Evolutionary conservation across 768 basidiomycete species (phyloP).

Genomic region (Tulasnella sp.): DNA sequence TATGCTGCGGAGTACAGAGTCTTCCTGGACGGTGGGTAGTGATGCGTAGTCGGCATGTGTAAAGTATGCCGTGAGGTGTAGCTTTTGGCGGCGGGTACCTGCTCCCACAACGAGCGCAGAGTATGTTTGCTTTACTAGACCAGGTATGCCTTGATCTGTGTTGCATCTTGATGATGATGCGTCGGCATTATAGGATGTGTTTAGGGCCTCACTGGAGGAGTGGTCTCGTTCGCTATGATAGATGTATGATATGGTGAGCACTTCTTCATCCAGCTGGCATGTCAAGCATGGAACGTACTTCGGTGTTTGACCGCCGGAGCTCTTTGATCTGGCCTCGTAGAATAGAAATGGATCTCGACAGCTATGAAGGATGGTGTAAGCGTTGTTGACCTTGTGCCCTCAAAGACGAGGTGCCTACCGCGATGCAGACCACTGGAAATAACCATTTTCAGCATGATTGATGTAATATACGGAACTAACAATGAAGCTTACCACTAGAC

Average conservation of each 20-base stretch:
- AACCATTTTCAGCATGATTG: not conserved
- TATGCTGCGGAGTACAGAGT: slow-evolving; percentile 33
- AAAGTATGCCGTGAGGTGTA: slow-evolving; percentile 52
- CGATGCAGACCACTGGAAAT: slow-evolving; percentile 43
- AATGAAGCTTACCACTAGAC: slow-evolving; percentile 31
- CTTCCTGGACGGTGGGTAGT: slow-evolving; percentile 37
- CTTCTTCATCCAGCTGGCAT: slow-evolving; percentile 1
- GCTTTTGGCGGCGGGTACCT: slow-evolving; percentile 32
- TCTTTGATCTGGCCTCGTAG: slow-evolving; percentile 36
- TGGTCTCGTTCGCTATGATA: not conserved
- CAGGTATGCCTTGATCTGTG: slow-evolving; percentile 38
- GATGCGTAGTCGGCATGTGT: slow-evolving; percentile 36
- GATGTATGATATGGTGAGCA: not conserved
- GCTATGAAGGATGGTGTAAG: not conserved
- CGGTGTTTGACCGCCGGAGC: slow-evolving; percentile 7
- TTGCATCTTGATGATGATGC: slow-evolving; percentile 48
- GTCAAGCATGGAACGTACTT: not conserved
- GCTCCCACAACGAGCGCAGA: slow-evolving; percentile 45
- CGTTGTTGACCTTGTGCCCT: no score
- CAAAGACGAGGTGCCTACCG: slow-evolving; percentile 30
- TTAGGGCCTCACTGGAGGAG: slow-evolving; percentile 8
- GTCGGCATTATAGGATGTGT: slow-evolving; percentile 31
- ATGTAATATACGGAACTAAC: not conserved
- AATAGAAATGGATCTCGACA: slow-evolving; percentile 57
- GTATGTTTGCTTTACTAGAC: slow-evolving; percentile 60